phyloP scores from a whole-genome alignment of 805 yeast species.

The Kodamaea sagamina region DNA sequence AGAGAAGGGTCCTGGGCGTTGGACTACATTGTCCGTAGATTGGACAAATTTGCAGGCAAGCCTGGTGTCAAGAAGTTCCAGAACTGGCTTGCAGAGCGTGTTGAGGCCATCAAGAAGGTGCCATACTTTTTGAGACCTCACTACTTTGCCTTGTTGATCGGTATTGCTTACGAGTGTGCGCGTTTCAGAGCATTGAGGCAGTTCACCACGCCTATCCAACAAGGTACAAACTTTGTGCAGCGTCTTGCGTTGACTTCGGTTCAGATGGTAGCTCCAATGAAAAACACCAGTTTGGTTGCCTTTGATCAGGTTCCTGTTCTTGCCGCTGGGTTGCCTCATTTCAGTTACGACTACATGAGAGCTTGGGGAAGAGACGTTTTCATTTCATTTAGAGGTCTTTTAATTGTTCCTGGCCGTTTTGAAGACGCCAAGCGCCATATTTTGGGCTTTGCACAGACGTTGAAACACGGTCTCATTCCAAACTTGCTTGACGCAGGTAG shows the following conservation, averaged over 20 bases:
- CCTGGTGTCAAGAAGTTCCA: slow-evolving; percentile 56
- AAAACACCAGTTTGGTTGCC: slow-evolving; percentile 76
- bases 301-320: slow-evolving; percentile 62
- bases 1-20: slow-evolving; percentile 89
- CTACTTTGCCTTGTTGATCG: slow-evolving; percentile 80
- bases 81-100: slow-evolving; percentile 68
- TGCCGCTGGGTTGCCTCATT: slow-evolving; percentile 97
- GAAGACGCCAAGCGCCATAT: slow-evolving; percentile 83
- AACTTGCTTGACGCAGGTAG: slow-evolving; percentile 89
- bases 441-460: slow-evolving; percentile 81
- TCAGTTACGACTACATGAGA: slow-evolving; percentile 87
- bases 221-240: slow-evolving; percentile 73
- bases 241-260: slow-evolving; percentile 77
- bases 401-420: slow-evolving; percentile 73
- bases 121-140: slow-evolving; percentile 87
- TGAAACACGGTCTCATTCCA: slow-evolving; percentile 94
- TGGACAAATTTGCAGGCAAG: slow-evolving; percentile 53
- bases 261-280: slow-evolving; percentile 79
- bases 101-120: slow-evolving; percentile 59
- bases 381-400: slow-evolving; percentile 78
- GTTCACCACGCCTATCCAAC: slow-evolving; percentile 55
- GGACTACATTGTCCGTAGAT: slow-evolving; percentile 67
- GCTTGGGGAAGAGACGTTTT: slow-evolving; percentile 99
- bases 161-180: slow-evolving; percentile 81
- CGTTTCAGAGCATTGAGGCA: slow-evolving; percentile 63